These are phyloP conservation scores for Durusdinium trenchii DNA, from an alignment of 73 alveolate genomes.

Conservation along the genomic window DNA sequence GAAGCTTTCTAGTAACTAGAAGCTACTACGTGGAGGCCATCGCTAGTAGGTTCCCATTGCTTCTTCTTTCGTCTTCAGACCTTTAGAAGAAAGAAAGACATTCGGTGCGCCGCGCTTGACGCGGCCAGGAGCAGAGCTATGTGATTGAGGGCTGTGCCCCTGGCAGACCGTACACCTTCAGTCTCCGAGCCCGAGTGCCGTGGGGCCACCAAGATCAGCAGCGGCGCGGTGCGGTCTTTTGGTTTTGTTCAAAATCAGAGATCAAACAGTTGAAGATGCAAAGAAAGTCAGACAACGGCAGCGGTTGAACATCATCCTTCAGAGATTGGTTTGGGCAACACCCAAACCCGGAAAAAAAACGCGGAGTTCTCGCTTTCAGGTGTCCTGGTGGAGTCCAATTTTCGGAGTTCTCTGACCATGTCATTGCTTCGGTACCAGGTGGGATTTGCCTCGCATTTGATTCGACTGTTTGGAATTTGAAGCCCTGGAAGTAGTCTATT, in stretches of 20 bases:
- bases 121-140: conserved; percentile 69
- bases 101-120: no score
- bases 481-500: not conserved
- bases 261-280: not conserved
- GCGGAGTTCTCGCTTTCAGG: not conserved
- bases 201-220: not conserved
- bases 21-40: no score
- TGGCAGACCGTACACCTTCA: conserved; percentile 66
- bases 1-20: no score
- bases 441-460: not conserved
- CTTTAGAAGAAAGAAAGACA: no score
- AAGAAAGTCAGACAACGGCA: not conserved
- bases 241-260: not conserved
- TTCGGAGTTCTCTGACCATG: conserved; percentile 37
- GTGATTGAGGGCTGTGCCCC: conserved; percentile 72
- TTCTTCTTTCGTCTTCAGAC: no score
- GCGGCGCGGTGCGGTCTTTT: not conserved
- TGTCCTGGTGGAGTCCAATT: conserved; percentile 13
- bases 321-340: not conserved
- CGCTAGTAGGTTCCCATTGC: no score
- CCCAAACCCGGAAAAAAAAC: not conserved
- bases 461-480: not conserved
- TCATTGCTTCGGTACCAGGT: conserved; percentile 41
- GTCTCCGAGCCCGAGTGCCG: conserved; percentile 26
- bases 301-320: not conserved